Percentiles rank a stretch among this genome's conserved stretches.
These are phyloP conservation scores for Dalbergia cultrata DNA, from an alignment of 306 rosid genomes.

Conservation along the genomic window DNA sequence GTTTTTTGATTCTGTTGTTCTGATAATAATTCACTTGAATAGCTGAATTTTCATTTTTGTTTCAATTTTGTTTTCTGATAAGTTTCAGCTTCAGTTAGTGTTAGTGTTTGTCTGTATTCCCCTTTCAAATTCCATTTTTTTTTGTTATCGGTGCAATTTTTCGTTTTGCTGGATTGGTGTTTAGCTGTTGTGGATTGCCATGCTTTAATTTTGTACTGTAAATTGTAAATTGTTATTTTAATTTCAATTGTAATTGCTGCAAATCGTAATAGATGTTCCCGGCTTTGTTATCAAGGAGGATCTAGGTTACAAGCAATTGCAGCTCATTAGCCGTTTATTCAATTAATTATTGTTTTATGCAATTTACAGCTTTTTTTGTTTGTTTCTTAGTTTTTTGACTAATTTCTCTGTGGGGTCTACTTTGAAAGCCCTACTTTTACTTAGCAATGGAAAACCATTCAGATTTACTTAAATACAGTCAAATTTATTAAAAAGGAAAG, in stretches of 20 bases:
- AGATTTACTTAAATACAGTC: not conserved
- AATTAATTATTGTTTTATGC: conserved; percentile 13
- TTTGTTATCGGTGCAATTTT: conserved; percentile 4
- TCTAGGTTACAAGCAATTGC: conserved; percentile 1
- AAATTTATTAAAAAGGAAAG: not conserved
- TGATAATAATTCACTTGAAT: not conserved
- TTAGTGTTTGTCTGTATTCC: not conserved
- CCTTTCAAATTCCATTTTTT: not conserved
- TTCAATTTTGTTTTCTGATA: not conserved
- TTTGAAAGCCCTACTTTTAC: not conserved
- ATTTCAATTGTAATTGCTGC: not conserved
- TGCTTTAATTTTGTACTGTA: conserved; percentile 10
- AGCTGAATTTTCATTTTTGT: not conserved
- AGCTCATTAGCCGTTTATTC: conserved; percentile 18
- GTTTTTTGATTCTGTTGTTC: not conserved
- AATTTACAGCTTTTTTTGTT: not conserved
- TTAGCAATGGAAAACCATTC: not conserved
- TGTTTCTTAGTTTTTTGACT: not conserved
- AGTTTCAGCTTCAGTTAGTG: conserved; percentile 8
- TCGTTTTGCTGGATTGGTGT: conserved; percentile 33
- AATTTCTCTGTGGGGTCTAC: not conserved
- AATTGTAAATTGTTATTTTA: not conserved
- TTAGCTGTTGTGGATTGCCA: not conserved
- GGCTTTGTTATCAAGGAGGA: conserved; percentile 14
- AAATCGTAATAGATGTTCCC: not conserved